Conservation (phyloP, 352 stramenopile genomes). For the Phytophthora pisi region DNA sequence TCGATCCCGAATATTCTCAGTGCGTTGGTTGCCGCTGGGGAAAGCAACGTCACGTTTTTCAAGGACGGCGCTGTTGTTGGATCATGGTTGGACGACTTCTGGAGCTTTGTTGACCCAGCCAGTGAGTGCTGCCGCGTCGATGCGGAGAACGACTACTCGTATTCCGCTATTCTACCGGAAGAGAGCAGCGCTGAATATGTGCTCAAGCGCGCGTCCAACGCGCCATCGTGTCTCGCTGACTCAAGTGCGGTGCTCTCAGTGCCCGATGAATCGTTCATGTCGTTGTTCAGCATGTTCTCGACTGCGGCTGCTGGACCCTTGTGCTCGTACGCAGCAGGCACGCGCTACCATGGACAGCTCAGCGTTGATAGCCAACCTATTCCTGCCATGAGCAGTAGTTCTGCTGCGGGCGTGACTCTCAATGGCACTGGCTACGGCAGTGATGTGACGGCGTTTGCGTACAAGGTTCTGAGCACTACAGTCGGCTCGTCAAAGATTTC, state of each 20-base stretch:
- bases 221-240: constrained; percentile 49
- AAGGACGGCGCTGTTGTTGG: constrained; percentile 46
- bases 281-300: constrained; percentile 73
- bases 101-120: constrained; percentile 61
- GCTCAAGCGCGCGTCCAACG: constrained; percentile 22
- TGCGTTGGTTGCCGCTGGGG: constrained; percentile 39
- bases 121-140: constrained; percentile 75
- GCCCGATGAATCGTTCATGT: constrained; percentile 63
- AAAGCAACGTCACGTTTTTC: constrained; percentile 54
- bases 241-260: constrained; percentile 43
- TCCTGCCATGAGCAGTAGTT: constrained; percentile 34
- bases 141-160: constrained; percentile 35
- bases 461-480: constrained; percentile 59
- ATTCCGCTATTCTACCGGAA: constrained; percentile 45
- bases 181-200: constrained; percentile 32
- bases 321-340: constrained; percentile 64
- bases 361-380: constrained; percentile 66
- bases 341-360: constrained; percentile 72
- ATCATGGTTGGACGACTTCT: constrained; percentile 84
- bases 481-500: constrained; percentile 20
- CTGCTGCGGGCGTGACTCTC: constrained; percentile 41
- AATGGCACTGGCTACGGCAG: constrained; percentile 56
- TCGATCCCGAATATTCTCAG: constrained; percentile 71
- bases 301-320: constrained; percentile 46
- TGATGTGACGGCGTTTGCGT: constrained; percentile 68